A percentile compares a stretch with the other conserved stretches of the same genome.
Conservation (phyloP, 2,329 filamentous ascomycete species). For the Chlorencoelia australis region DNA sequence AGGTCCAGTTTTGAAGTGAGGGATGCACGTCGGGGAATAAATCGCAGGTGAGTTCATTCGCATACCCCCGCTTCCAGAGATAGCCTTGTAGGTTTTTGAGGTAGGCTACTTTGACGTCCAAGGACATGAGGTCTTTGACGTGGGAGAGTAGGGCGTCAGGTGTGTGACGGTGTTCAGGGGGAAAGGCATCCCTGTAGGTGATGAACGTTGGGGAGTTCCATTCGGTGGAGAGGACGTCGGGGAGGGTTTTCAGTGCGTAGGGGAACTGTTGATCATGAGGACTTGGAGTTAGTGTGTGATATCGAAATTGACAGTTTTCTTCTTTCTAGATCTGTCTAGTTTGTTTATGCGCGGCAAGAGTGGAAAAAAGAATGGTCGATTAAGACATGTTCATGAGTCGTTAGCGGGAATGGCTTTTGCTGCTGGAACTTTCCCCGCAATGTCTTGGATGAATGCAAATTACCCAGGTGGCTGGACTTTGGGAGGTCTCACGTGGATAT, state of each 20-base stretch:
- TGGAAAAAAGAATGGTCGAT: too few relatives aligned
- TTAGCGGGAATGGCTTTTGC: too few relatives aligned
- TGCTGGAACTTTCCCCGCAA: too few relatives aligned
- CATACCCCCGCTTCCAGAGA: constrained; percentile 69
- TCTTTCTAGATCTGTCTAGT: too few relatives aligned
- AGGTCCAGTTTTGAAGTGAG: constrained; percentile 49
- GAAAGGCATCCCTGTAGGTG: constrained; percentile 62
- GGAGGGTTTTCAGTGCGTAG: constrained; percentile 60
- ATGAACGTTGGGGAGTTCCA: constrained; percentile 59
- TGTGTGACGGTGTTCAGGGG: constrained; percentile 48
- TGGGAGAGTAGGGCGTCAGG: constrained; percentile 53
- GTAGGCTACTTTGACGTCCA: constrained; percentile 66
- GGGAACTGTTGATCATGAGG: constrained; percentile 49
- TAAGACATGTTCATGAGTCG: too few relatives aligned
- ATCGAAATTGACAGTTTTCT: too few relatives aligned
- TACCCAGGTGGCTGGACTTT: too few relatives aligned
- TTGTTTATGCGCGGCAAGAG: too few relatives aligned
- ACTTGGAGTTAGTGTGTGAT: not conserved
- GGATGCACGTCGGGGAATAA: constrained; percentile 67
- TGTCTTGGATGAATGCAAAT: too few relatives aligned
- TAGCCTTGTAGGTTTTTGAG: constrained; percentile 73
- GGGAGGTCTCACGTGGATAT: too few relatives aligned
- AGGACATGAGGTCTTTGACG: constrained; percentile 58
- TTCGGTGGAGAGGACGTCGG: constrained; percentile 49
- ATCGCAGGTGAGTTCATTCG: constrained; percentile 59